Conservation (phyloP, 805 yeast genomes). For the Naumovozyma baii region DNA sequence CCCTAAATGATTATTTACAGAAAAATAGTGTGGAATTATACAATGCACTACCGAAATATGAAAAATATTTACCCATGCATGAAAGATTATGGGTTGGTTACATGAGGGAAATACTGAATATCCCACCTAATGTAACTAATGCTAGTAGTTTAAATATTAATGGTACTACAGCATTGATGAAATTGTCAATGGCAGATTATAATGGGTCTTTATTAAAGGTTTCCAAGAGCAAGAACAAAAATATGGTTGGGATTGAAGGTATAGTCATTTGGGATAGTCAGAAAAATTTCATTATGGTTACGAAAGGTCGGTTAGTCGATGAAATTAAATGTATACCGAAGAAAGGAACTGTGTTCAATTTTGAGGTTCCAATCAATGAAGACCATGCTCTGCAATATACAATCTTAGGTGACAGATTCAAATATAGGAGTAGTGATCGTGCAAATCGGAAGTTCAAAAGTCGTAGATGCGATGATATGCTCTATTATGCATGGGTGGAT, state of each 20-base stretch:
- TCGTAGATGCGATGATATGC: slow-evolving; percentile 56
- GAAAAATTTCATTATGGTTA: slow-evolving; percentile 51
- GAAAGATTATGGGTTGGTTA: slow-evolving; percentile 62
- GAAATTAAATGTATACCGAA: slow-evolving; percentile 62
- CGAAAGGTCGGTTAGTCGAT: slow-evolving; percentile 37
- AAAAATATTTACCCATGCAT: slow-evolving; percentile 45
- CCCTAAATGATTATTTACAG: slow-evolving; percentile 18
- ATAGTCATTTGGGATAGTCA: slow-evolving; percentile 81
- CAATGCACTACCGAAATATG: slow-evolving; percentile 32
- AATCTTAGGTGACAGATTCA: slow-evolving; percentile 70
- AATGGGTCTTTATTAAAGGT: slow-evolving; percentile 67
- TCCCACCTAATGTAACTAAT: slow-evolving; percentile 14
- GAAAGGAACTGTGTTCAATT: slow-evolving; percentile 51
- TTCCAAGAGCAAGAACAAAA: slow-evolving; percentile 43
- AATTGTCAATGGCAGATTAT: slow-evolving; percentile 68
- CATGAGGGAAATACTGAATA: slow-evolving; percentile 45
- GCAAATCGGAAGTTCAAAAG: slow-evolving; percentile 78
- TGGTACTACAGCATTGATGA: slow-evolving; percentile 35
- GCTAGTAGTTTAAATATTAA: slow-evolving; percentile 14
- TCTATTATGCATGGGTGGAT: slow-evolving; percentile 18
- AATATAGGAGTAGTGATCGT: slow-evolving; percentile 67
- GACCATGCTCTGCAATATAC: slow-evolving; percentile 45
- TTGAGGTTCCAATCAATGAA: slow-evolving; percentile 36
- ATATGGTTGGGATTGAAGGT: slow-evolving; percentile 55
- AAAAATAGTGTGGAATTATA: slow-evolving; percentile 13